Base-by-base conservation (phyloP, 2,329 filamentous ascomycete species). In the Acrocalymma vagum region DNA sequence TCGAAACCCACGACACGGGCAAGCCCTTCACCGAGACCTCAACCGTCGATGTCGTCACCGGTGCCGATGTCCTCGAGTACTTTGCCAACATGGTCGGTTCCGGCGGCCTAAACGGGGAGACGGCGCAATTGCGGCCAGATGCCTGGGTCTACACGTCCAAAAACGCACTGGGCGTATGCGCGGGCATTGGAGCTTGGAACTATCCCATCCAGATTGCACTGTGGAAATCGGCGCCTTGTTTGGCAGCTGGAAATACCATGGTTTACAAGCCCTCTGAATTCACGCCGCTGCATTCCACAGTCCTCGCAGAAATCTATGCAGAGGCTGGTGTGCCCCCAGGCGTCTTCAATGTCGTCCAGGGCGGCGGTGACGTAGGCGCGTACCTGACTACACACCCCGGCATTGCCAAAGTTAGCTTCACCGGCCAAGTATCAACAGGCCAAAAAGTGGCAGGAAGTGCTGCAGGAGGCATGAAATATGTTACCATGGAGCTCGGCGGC, bases 401-500 rank as follows among this genome's bases (percentile, higher is more conserved):
- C 32, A 85, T 95, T 58, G 85, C 87, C 46, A 95, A 95, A 73
- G 89, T 95, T 58, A 90, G 86, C 63, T 95, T 95, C 73, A 95
- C 90, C 0, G 90, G 90, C 13, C 90, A 95, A 65, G 90, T 95
- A 17, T 80, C 83, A 44, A 95, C 90, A 0, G 90, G 91, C 10
- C 82, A 83, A 71, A 93, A 90, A 66, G 90, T 96, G 8, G 90
- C 90, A 8, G 82, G 81, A 28, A 77, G 85, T 23, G 90, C 90
- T 3, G 86, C 87, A 1, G 83, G 82, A 21, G 83, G 82, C 56
- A 91, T 95, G 87, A 95, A 95, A 72, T 90, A 91, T 63, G 86
- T 94, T 32, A 95, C 91, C 14, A 92, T 95, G 87, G 91, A 96
- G 72, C 80, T 95, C 0, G 91, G 91, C 38, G 91, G 91, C 33